A percentile compares a stretch with the other conserved stretches of the same genome.
Evolutionary conservation across 768 basidiomycete species (phyloP).

Genomic region (Tulasnella sp.): DNA sequence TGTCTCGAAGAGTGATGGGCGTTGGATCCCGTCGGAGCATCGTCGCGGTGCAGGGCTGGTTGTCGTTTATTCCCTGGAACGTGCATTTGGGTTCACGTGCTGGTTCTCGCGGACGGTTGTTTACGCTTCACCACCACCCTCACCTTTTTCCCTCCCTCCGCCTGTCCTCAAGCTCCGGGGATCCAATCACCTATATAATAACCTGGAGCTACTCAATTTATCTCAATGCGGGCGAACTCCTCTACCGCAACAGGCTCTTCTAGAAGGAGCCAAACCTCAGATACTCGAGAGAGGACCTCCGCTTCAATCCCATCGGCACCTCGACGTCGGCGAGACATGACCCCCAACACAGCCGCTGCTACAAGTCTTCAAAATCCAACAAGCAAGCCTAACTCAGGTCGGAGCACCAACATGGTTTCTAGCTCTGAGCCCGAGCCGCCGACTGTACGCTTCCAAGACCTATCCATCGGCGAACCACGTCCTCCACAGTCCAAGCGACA

Average conservation of each 20-base stretch:
- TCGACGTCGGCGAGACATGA: background rate
- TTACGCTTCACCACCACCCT: background rate
- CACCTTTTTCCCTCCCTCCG: background rate
- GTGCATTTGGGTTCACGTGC: background rate
- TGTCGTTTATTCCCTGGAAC: background rate
- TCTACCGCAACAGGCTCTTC: background rate
- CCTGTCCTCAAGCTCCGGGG: background rate
- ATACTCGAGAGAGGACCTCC: background rate
- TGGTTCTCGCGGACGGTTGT: background rate
- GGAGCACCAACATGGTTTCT: background rate
- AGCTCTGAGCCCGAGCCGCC: background rate
- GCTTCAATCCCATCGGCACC: background rate
- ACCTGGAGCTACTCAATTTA: background rate
- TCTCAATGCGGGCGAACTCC: background rate
- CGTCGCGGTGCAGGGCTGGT: background rate
- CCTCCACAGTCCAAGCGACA: background rate
- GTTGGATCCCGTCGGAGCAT: conserved; percentile 76
- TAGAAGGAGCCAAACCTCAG: background rate
- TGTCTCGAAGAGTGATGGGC: conserved; percentile 64
- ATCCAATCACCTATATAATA: background rate
- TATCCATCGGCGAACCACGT: background rate
- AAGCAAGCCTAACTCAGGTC: background rate
- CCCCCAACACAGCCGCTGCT: background rate
- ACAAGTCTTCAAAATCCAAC: background rate
- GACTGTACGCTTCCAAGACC: background rate